Base-by-base conservation (phyloP, 495 filamentous ascomycete species). In the Annulohypoxylon stygium region DNA sequence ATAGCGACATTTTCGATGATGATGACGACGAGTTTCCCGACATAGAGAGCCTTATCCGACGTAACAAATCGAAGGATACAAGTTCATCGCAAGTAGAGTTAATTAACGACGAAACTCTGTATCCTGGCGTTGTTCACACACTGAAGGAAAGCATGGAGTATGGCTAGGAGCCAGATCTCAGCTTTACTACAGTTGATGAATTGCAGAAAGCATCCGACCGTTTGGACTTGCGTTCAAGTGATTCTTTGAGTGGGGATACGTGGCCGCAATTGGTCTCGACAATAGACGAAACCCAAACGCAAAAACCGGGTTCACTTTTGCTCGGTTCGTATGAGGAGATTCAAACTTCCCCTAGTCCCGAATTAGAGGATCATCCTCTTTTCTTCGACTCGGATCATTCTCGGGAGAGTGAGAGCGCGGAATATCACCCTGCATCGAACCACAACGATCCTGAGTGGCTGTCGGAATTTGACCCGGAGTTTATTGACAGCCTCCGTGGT, bases 401-500 rank as follows among this genome's bases (percentile, higher is more conserved):
- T 48, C 58, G 43, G 43, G 25, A 33, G 20, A 69, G 60, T 0
- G 61, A 71, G 25, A 48, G 69, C 16, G 12, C 55, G 10, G 50
- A 75, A n/a, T 33, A 51, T 45, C 1, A 5, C 26, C 43, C 25
- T 4, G 23, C 11, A 7, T 7, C 26, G 39, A 30, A 25, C 74
- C 2, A n/a, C 59, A 9, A 10, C 18, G 79, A 84, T 53, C 85
- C 85, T 12, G 78, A 69, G 2, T 88, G 86, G 86, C 75, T 86
- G 10, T 76, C 82, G 26, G 82, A 84, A 14, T 82, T 86, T 60
- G 84, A 88, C 50, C 66, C 81, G 6, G 85, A 83, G 12, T 61
- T 88, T 41, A 78, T 88, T 54, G 75, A 86, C 37, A 77, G 81
- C 43, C 82, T 86, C 48, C 81, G 85, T 65, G 84, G 83, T 8